phyloP scores from a whole-genome alignment of 2,329 filamentous ascomycete genomes.

The Metarhizium robertsii region DNA sequence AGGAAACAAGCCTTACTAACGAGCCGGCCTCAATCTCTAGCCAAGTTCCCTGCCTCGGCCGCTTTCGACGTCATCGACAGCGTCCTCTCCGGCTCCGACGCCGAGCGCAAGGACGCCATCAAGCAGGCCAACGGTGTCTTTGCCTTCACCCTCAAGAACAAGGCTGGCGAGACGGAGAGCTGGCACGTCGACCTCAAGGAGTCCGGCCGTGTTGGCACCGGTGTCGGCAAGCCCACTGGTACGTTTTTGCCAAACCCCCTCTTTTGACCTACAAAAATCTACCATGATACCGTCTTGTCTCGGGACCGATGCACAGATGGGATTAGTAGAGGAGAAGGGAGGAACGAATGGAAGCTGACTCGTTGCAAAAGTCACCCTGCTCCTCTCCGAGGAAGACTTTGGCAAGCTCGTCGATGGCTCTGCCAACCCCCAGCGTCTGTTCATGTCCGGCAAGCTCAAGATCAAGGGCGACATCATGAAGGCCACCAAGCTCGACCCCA shows the following conservation, averaged over 20 bases:
- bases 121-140: slow-evolving; percentile 84
- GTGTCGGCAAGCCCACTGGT: slow-evolving; percentile 76
- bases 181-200: slow-evolving; percentile 97
- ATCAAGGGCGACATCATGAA: slow-evolving; percentile 98
- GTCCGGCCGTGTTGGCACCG: slow-evolving; percentile 72
- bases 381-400: slow-evolving; percentile 81
- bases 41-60: slow-evolving; percentile 78
- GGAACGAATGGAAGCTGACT: neutral
- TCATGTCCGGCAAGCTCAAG: slow-evolving; percentile 99
- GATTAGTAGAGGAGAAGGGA: too few relatives aligned
- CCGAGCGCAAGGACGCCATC: slow-evolving; percentile 77
- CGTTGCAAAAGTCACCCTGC: slow-evolving; percentile 57
- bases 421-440: slow-evolving; percentile 88
- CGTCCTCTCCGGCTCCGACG: slow-evolving; percentile 57
- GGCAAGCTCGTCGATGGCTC: slow-evolving; percentile 72
- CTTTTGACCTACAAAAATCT: too few relatives aligned
- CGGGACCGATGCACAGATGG: too few relatives aligned
- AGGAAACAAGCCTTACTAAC: too few relatives aligned
- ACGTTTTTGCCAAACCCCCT: slow-evolving; percentile 20
- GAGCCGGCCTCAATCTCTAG: slow-evolving; percentile 29
- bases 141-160: slow-evolving; percentile 88
- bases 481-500: slow-evolving; percentile 90
- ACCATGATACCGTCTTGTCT: too few relatives aligned
- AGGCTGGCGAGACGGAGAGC: slow-evolving; percentile 64
- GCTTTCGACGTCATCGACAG: slow-evolving; percentile 84